Evolutionary conservation across 75 land plant genomes (phyloP), one percentile per base, ranked within the genome.

Genomic region (Pinus tabuliformis): DNA sequence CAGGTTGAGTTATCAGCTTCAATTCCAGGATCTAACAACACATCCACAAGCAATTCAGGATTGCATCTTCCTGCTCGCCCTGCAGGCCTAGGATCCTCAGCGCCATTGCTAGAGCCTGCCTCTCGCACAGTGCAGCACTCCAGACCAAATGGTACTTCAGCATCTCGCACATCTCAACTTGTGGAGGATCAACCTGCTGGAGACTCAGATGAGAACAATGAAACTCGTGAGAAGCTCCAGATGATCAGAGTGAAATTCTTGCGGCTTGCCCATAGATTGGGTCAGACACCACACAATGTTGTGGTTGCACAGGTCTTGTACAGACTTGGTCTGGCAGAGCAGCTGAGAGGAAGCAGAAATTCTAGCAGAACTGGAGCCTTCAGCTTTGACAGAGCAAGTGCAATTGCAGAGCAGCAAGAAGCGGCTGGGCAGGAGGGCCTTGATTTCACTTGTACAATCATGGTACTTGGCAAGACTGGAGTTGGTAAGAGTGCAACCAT

Each of bases 401-500:
- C 70, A 56, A 84, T 79, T 37, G 98, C 99, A 37, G 57, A 76
- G 56, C 81, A 89, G 70, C 86, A 90, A 62, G 97, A 94, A 77
- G 81, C 75, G 16, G 83, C 82, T 21, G 89, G 84, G 8, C 83
- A 88, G 61, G 89, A 91, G 75, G 91, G 92, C 71, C 72, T 96
- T 66, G 85, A 87, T 77, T 94, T 96, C 73, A 84, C 91, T 18
- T 82, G 94, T 77, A 96, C 90, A 72, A 90, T 96, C 58, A 70
- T 96, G 63, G 87, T 92, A n/a, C 77, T 96, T 57, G 99, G 99
- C 58, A 96, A 96, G 77, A 68, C 87, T 58, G 99, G 99, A 13
- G 99, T 96, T 65, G 99, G 99, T 12, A 96, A 96, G 84, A 94
- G 98, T 84, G 98, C 98, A 30, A 95, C 93, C 28, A 92, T 96